A percentile compares a stretch with the other conserved stretches of the same genome.
Conservation (phyloP, 2,329 filamentous ascomycete species). For the Sphaerulina populicola region DNA sequence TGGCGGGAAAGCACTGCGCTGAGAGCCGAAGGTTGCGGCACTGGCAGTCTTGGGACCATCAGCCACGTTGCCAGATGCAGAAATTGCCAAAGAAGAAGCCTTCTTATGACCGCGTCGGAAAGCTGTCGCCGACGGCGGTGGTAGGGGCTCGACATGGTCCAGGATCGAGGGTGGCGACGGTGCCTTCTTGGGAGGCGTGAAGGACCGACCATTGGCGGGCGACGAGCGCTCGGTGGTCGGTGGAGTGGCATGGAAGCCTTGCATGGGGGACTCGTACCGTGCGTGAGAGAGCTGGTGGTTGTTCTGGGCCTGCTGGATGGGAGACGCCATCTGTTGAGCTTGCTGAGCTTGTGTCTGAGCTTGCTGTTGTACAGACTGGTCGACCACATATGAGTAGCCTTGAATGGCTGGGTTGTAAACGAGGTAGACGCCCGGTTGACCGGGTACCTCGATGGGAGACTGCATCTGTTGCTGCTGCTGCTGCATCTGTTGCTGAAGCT, state of each 20-base stretch:
- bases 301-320: conserved; percentile 25
- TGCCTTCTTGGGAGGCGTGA: conserved; percentile 53
- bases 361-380: conserved; percentile 51
- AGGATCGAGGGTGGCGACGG: conserved; percentile 52
- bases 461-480: conserved; percentile 61
- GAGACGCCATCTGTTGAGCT: conserved; percentile 30
- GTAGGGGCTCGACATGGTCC: conserved; percentile 63
- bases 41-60: conserved; percentile 64
- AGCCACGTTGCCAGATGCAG: conserved; percentile 49
- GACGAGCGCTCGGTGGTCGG: conserved; percentile 51
- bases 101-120: conserved; percentile 95
- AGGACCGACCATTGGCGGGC: conserved; percentile 51
- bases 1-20: conserved; percentile 52
- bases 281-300: conserved; percentile 22
- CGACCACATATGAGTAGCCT: conserved; percentile 72
- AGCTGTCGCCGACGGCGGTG: conserved; percentile 79
- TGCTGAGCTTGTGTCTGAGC: not conserved
- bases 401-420: conserved; percentile 82
- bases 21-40: conserved; percentile 40
- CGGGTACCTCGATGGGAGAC: conserved; percentile 55
- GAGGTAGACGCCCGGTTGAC: conserved; percentile 67
- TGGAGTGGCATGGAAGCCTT: conserved; percentile 69
- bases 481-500: conserved; percentile 38
- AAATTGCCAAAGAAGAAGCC: conserved; percentile 59
- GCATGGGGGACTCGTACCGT: conserved; percentile 32